These are phyloP conservation scores for Rhytidiadelphus loreus DNA, from an alignment of 225 moss, liverwort and hornwort genomes.

Conservation along the genomic window DNA sequence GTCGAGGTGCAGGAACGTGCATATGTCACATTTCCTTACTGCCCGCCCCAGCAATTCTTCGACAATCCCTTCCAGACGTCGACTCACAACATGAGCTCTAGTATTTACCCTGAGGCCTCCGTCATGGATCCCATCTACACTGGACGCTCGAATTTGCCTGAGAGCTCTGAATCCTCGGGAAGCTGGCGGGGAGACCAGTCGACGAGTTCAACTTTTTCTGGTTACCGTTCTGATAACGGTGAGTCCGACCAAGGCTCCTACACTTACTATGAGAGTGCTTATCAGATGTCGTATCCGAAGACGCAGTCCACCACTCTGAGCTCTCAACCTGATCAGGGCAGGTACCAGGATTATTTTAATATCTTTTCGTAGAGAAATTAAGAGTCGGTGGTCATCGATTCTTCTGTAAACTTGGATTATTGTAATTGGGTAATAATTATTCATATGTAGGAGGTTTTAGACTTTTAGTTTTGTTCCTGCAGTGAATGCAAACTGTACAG, in stretches of 20 bases:
- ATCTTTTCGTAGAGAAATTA: conserved; percentile 9
- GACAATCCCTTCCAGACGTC: conserved; percentile 19
- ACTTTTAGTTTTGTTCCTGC: neutral
- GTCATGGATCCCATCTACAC: neutral
- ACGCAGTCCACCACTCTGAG: neutral
- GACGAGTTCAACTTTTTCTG: neutral
- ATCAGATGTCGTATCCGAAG: neutral
- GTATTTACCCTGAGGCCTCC: neutral
- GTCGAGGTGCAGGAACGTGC: conserved; percentile 29
- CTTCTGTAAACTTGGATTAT: neutral
- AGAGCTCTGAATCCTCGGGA: neutral
- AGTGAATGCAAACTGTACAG: neutral
- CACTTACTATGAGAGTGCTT: neutral
- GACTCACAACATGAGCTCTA: neutral
- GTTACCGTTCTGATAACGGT: neutral
- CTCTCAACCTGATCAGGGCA: neutral
- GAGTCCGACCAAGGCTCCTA: neutral
- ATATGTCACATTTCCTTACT: conserved; percentile 14
- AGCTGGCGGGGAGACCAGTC: neutral
- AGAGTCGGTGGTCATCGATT: neutral
- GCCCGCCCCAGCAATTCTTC: conserved; percentile 14
- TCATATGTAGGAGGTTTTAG: neutral
- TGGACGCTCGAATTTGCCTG: neutral
- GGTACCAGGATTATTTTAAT: conserved; percentile 23
- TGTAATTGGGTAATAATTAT: neutral